Conservation (phyloP, 805 yeast genomes). For the Sungouiella thailandica region DNA sequence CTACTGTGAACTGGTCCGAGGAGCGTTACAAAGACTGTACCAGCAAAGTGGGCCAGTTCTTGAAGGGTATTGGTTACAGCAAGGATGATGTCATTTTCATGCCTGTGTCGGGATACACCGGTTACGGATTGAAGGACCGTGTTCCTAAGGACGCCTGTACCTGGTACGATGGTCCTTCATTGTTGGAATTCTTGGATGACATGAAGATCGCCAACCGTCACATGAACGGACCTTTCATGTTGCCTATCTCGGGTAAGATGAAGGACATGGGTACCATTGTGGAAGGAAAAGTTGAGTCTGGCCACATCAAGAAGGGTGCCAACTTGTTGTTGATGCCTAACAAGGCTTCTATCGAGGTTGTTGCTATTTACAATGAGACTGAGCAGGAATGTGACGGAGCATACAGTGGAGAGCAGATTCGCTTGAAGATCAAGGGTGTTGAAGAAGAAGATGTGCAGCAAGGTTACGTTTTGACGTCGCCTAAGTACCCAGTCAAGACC, state of each 20-base stretch:
- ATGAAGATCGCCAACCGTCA: slow-evolving; percentile 81
- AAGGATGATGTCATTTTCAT: slow-evolving; percentile 83
- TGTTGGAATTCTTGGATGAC: slow-evolving; percentile 82
- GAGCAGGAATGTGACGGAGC: slow-evolving; percentile 92
- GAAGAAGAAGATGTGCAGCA: slow-evolving; percentile 94
- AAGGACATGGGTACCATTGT: slow-evolving; percentile 96
- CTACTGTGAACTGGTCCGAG: slow-evolving; percentile 93
- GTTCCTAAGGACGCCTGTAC: slow-evolving; percentile 69
- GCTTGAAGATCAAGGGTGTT: slow-evolving; percentile 86
- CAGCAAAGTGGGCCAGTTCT: slow-evolving; percentile 66
- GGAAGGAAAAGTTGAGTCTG: slow-evolving; percentile 97
- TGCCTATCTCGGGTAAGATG: slow-evolving; percentile 92
- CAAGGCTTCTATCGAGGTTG: slow-evolving; percentile 74
- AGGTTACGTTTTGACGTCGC: slow-evolving; percentile 88
- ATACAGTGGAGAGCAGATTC: slow-evolving; percentile 94
- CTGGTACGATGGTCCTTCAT: slow-evolving; percentile 92
- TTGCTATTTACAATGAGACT: slow-evolving; percentile 87
- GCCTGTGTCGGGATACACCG: slow-evolving; percentile 98
- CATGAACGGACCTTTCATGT: slow-evolving; percentile 93
- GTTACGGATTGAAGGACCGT: slow-evolving; percentile 91
- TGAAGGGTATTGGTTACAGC: slow-evolving; percentile 84
- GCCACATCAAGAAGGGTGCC: slow-evolving; percentile 79
- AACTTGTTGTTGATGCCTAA: slow-evolving; percentile 88
- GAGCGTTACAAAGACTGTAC: slow-evolving; percentile 96
- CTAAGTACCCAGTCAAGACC: slow-evolving; percentile 83